Evolutionary conservation across 1,284 basidiomycete species (phyloP).

Genomic region (Pseudozyma flocculosa): DNA sequence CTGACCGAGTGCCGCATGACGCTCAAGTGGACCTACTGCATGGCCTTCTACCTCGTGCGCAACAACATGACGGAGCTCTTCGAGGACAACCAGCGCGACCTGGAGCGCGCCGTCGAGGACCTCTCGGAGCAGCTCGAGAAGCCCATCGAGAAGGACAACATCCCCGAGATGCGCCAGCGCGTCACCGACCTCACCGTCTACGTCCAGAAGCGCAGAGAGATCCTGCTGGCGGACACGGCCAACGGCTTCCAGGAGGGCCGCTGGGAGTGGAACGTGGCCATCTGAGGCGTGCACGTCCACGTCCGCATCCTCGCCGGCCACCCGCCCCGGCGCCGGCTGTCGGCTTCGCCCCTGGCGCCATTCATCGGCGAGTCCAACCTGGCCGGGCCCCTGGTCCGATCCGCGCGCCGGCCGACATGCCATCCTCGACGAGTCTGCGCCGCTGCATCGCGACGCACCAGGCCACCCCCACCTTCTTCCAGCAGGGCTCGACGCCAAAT

Average conservation of each 20-base stretch:
- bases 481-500: too few species aligned
- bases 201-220: conserved; percentile 91
- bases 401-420: too few species aligned
- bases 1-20: conserved; percentile 80
- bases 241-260: conserved; percentile 83
- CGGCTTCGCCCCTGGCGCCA: too few species aligned
- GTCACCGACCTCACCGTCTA: conserved; percentile 81
- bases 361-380: too few species aligned
- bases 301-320: too few species aligned
- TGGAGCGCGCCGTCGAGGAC: conserved; percentile 92
- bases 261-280: conserved; percentile 57
- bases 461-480: too few species aligned
- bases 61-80: conserved; percentile 94
- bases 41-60: conserved; percentile 88
- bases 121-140: conserved; percentile 87
- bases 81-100: conserved; percentile 95
- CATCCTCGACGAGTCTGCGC: too few species aligned
- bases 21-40: conserved; percentile 99
- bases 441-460: too few species aligned
- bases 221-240: conserved; percentile 90
- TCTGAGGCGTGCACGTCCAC: too few species aligned
- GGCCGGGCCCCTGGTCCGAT: too few species aligned
- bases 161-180: conserved; percentile 79
- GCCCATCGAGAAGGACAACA: conserved; percentile 80
- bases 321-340: too few species aligned